phyloP scores from a whole-genome alignment of 495 filamentous ascomycete genomes.

The Neurospora sp. region DNA sequence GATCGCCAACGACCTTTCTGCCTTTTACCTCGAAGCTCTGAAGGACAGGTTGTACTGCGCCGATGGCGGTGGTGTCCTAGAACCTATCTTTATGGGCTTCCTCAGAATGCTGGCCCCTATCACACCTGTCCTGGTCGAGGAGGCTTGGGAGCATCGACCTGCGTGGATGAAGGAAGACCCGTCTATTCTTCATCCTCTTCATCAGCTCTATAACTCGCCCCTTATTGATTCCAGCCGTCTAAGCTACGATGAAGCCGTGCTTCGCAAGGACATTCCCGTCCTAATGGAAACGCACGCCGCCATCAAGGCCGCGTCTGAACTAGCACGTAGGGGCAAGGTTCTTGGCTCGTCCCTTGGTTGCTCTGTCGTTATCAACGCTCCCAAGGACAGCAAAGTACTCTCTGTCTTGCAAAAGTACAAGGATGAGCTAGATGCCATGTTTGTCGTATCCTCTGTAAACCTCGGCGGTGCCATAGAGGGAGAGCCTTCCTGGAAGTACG shows the following conservation, averaged over 20 bases:
- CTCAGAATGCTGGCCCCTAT: constrained; percentile 71
- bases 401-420: constrained; percentile 42
- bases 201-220: constrained; percentile 32
- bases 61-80: constrained; percentile 54
- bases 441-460: constrained; percentile 64
- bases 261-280: constrained; percentile 45
- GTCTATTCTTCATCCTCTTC: constrained; percentile 27
- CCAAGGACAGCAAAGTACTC: constrained; percentile 13
- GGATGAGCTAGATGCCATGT: constrained; percentile 59
- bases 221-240: constrained; percentile 26
- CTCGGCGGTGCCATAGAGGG: constrained; percentile 28
- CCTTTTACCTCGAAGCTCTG: constrained; percentile 85
- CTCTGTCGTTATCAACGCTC: constrained; percentile 44
- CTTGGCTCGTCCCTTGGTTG: constrained; percentile 69
- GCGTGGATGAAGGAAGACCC: constrained; percentile 44
- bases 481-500: constrained; percentile 45
- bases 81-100: constrained; percentile 58
- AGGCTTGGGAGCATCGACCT: constrained; percentile 74
- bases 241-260: constrained; percentile 13
- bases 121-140: constrained; percentile 76
- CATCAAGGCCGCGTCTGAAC: constrained; percentile 63
- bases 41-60: constrained; percentile 88
- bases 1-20: constrained; percentile 71
- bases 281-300: constrained; percentile 46
- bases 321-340: constrained; percentile 50